Percentiles rank a stretch among this genome's conserved stretches.
phyloP scores from a whole-genome alignment of 345 rosid genomes.

The Hibiscus syriacus region DNA sequence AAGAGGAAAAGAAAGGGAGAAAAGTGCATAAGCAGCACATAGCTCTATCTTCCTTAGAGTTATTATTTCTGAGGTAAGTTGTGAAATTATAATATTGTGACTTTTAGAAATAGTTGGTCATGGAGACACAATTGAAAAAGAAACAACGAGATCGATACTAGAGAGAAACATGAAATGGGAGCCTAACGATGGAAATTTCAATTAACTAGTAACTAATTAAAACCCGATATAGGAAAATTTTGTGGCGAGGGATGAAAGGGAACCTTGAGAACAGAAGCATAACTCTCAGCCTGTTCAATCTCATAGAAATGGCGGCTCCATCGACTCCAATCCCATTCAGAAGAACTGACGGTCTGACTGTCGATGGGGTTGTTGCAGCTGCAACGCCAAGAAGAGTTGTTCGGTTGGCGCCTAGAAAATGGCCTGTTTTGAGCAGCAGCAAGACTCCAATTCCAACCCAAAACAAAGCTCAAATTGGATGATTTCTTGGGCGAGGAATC shows the following conservation, averaged over 20 bases:
- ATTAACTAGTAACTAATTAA: background rate
- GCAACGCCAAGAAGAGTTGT: constrained; percentile 25
- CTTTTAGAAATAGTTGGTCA: background rate
- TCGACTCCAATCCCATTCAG: constrained; percentile 84
- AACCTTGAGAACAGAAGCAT: constrained; percentile 79
- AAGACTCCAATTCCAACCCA: constrained; percentile 21
- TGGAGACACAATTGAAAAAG: background rate
- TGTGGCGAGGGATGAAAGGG: background rate
- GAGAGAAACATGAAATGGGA: background rate
- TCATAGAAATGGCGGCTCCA: constrained; percentile 87
- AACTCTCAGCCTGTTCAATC: constrained; percentile 67
- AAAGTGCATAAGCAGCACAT: background rate
- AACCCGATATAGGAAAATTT: background rate
- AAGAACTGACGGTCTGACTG: constrained; percentile 20
- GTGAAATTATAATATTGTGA: background rate
- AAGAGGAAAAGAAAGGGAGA: background rate
- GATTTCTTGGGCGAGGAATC: constrained; percentile 8
- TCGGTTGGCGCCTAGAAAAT: constrained; percentile 24
- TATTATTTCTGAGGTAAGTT: background rate
- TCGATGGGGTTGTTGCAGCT: constrained; percentile 28
- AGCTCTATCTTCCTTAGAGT: background rate
- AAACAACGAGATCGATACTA: background rate
- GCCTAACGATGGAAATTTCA: background rate
- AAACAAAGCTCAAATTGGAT: constrained; percentile 23
- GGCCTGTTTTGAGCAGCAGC: constrained; percentile 1